Conservation (phyloP, 257 asterid genomes). For the Solanum pinnatisectum region DNA sequence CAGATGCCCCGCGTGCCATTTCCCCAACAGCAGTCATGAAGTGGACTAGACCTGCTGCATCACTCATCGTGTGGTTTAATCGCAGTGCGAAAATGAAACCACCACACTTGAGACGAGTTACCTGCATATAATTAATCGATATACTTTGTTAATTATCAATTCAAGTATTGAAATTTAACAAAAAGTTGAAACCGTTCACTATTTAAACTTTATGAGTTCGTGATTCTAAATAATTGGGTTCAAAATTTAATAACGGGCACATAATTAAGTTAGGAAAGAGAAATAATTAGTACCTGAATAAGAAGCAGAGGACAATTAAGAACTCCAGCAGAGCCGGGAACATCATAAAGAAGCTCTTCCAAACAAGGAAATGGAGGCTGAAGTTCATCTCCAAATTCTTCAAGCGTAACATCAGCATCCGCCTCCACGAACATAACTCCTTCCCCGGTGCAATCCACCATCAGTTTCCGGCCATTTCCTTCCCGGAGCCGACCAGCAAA, state of each 20-base stretch:
- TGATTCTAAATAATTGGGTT: neutral
- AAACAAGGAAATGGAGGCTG: slow-evolving; percentile 20
- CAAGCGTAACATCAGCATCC: slow-evolving; percentile 12
- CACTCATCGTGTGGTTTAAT: slow-evolving; percentile 56
- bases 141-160: neutral
- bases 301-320: neutral
- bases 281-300: neutral
- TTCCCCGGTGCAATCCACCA: slow-evolving; percentile 19
- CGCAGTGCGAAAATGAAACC: slow-evolving; percentile 56
- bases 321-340: slow-evolving; percentile 18
- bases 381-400: slow-evolving; percentile 2
- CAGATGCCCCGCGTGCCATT: slow-evolving; percentile 37
- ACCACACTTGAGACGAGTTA: slow-evolving; percentile 59
- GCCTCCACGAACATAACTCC: slow-evolving; percentile 18
- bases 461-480: slow-evolving; percentile 4
- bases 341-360: slow-evolving; percentile 56
- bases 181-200: neutral
- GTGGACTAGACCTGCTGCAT: slow-evolving; percentile 50
- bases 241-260: neutral
- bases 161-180: neutral
- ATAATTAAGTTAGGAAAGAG: neutral
- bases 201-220: neutral
- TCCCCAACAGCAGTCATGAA: slow-evolving; percentile 54
- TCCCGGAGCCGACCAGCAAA: slow-evolving; percentile 20
- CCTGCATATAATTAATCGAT: slow-evolving; percentile 19